Conservation (phyloP, 768 basidiomycete genomes). For the Psilocybe cubensis region DNA sequence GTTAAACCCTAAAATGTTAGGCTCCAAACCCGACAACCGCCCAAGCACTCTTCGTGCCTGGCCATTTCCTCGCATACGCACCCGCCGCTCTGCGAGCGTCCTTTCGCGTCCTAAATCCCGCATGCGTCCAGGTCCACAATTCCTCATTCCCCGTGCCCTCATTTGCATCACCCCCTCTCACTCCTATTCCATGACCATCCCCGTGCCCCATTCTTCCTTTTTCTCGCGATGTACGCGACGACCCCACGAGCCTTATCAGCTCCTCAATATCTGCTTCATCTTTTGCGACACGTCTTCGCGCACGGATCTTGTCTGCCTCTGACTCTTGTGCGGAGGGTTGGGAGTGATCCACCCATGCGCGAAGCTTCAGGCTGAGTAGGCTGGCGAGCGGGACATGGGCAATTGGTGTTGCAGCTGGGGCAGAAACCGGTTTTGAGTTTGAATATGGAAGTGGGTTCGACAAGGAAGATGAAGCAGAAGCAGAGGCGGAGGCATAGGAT, state of each 20-base stretch:
- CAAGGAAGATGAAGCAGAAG: neutral
- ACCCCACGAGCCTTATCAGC: neutral
- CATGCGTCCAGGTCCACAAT: slow-evolving; percentile 3
- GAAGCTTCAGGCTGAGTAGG: neutral
- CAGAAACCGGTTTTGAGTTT: neutral
- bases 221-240: too few relatives aligned
- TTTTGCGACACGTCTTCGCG: neutral
- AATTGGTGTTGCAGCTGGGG: neutral
- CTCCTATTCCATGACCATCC: neutral
- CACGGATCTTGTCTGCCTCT: neutral
- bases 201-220: too few relatives aligned
- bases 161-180: neutral
- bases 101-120: slow-evolving; percentile 3
- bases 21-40: slow-evolving; percentile 3
- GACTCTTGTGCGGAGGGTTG: neutral
- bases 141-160: neutral
- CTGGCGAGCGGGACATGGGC: neutral
- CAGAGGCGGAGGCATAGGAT: neutral
- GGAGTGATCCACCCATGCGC: neutral
- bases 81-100: slow-evolving; percentile 1
- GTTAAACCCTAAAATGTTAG: too few relatives aligned
- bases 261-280: neutral
- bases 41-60: neutral
- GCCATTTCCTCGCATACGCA: slow-evolving; percentile 9
- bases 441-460: too few relatives aligned